Base-by-base conservation (phyloP, 1,139 yeast species). In the Taphrina confusa region DNA sequence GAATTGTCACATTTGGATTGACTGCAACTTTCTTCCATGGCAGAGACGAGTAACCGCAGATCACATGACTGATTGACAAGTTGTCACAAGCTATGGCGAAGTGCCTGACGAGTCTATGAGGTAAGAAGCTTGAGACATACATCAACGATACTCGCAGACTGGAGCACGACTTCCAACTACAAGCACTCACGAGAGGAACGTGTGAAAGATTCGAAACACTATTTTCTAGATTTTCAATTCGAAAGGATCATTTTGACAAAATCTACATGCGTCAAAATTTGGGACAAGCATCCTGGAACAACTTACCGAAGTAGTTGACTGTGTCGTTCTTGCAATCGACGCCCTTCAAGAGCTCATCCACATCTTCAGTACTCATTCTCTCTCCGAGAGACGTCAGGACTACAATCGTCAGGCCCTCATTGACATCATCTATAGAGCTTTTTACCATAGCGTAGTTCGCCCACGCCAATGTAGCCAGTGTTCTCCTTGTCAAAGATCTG, bases 401-500 rank as follows among this genome's bases (percentile, higher is more conserved):
- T 42, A 11, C 2, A 67, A 4, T 16, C 2, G 2, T 37, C 42
- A 37, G 42, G 4, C 6, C 20, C 25, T 9, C 25, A n/a, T 9
- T 18, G 25, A 11, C 18, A 25, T 9, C 42, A 25, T 8, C 9
- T 18, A 37, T n/a, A 18, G 20, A 11, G 9, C 20, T 28, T 66
- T n/a, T 9, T 58, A 68, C 70, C 89, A 75, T 92, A 92, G 73
- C 95, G 83, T 69, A 92, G 81, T 75, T 94, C 97, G 63, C 99
- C 99, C 49, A 92, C 96, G 40, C 97, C 95, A 69, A 92, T 92
- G 76, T 85, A 86, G 5, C 99, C 99, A 20, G 97, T 86, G 66
- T 86, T 83, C 66, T 90, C 96, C 77, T 91, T 94, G 76, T 92
- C 99, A 67, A 92, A 92, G 9, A 92, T 97, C 76, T 92, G 97